Base-by-base conservation (phyloP, 441 rosid species). In the Erodium moschatum region DNA sequence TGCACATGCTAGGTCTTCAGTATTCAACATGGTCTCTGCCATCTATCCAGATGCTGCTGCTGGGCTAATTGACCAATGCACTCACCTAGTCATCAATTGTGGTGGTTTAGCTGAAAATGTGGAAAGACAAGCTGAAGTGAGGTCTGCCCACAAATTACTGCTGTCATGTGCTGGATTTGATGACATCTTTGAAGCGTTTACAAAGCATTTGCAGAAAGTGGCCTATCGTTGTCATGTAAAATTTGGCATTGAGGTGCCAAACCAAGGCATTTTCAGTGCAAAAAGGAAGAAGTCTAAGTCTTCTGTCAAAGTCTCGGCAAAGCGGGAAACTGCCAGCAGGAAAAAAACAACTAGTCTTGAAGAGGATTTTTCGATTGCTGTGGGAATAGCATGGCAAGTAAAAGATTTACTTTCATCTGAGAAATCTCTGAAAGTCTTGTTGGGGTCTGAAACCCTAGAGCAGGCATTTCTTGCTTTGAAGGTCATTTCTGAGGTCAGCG, bases 351-450 rank as follows among this genome's bases (percentile, higher is more conserved):
- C 83, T 40, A 84, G 75, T 83, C 85, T 91, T 60, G 79, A 83
- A 78, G 85, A 86, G 61, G 96, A 87, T 80, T 91, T 88, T 78
- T 77, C 67, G 56, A 72, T 81, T 74, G 83, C 94, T 75, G 82
- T 84, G 48, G 99, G 97, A 75, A 77, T 89, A 82, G 87, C 97
- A 52, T 94, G 97, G 97, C 97, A 94, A 73, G 78, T 94, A 78
- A 90, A 85, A 79, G 92, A 88, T 69, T 71, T 94, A 69, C 89
- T 94, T 69, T 72, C 27, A 64, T 76, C 61, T 2, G 89, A 86
- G 77, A 85, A 84, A 64, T 66, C 77, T 52, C 80, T 79, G 77
- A 83, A 81, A 70, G 92, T 86, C 38, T 19, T 87, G 56, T 70
- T 91, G 62, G 79, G 69, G 46, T 89, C 90, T 80, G 83, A 78